Percentiles rank a stretch among this genome's conserved stretches.
These are phyloP conservation scores for Talaromyces sp. DNA, from an alignment of 2,329 filamentous ascomycete genomes.

Conservation along the genomic window DNA sequence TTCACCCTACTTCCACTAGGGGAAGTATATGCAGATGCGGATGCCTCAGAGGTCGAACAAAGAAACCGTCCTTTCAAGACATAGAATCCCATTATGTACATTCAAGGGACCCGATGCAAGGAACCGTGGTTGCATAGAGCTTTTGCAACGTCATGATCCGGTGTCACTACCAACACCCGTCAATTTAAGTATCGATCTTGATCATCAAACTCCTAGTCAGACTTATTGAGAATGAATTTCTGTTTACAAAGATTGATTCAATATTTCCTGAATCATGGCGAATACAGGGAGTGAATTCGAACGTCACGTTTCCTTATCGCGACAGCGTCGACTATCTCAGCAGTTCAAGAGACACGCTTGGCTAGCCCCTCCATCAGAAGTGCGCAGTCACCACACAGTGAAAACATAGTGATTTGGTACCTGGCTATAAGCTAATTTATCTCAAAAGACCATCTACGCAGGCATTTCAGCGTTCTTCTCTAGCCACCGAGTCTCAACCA, in stretches of 20 bases:
- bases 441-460: slow-evolving; percentile 44
- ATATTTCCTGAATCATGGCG: neutral
- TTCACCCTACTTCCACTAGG: neutral
- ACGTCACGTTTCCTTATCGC: slow-evolving; percentile 35
- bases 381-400: slow-evolving; percentile 21
- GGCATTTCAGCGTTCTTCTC: slow-evolving; percentile 41
- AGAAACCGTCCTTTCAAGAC: neutral
- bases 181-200: neutral
- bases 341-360: slow-evolving; percentile 38
- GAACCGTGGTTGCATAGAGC: slow-evolving; percentile 14
- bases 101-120: neutral
- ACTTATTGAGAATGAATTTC: no score
- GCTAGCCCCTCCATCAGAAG: slow-evolving; percentile 42
- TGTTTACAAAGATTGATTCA: neutral
- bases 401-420: no score
- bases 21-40: neutral
- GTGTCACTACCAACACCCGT: neutral
- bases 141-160: slow-evolving; percentile 17
- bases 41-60: neutral
- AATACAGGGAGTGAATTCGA: slow-evolving; percentile 3
- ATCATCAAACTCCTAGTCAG: neutral
- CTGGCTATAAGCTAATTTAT: slow-evolving; percentile 5
- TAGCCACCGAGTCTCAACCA: slow-evolving; percentile 52
- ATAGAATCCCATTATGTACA: neutral
- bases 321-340: slow-evolving; percentile 36